Evolutionary conservation across 345 rosid genomes (phyloP).

Genomic region (Eutrema yunnanense): DNA sequence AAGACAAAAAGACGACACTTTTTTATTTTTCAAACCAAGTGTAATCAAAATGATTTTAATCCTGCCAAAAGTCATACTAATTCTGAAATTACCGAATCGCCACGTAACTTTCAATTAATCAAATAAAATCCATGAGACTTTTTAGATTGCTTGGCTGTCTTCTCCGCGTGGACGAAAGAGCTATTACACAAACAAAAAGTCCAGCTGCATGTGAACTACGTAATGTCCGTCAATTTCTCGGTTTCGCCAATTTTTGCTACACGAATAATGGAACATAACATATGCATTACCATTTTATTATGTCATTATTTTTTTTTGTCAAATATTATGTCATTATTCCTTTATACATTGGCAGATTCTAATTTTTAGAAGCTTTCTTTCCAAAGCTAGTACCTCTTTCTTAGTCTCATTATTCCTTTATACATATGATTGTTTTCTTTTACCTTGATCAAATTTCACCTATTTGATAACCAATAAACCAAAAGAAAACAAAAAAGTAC

Average conservation of each 20-base stretch:
- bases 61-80: background rate
- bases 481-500: too few relatives aligned
- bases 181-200: background rate
- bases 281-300: background rate
- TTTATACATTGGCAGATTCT: background rate
- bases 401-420: too few relatives aligned
- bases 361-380: too few relatives aligned
- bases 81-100: slow-evolving; percentile 5
- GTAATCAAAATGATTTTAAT: background rate
- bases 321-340: background rate
- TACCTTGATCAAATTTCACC: too few relatives aligned
- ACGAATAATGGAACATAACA: slow-evolving; percentile 4
- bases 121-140: background rate
- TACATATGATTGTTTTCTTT: too few relatives aligned
- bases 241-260: background rate
- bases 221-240: slow-evolving; percentile 24
- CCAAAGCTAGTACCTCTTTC: too few relatives aligned
- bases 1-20: background rate
- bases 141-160: slow-evolving; percentile 8
- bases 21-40: background rate
- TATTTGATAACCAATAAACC: too few relatives aligned
- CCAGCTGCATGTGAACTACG: slow-evolving; percentile 29
- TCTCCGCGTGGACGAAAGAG: slow-evolving; percentile 23
- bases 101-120: background rate
- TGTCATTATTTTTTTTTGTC: background rate